These are phyloP conservation scores for Penicillium griseofulvum DNA, from an alignment of 2,329 filamentous ascomycete genomes.

Conservation along the genomic window DNA sequence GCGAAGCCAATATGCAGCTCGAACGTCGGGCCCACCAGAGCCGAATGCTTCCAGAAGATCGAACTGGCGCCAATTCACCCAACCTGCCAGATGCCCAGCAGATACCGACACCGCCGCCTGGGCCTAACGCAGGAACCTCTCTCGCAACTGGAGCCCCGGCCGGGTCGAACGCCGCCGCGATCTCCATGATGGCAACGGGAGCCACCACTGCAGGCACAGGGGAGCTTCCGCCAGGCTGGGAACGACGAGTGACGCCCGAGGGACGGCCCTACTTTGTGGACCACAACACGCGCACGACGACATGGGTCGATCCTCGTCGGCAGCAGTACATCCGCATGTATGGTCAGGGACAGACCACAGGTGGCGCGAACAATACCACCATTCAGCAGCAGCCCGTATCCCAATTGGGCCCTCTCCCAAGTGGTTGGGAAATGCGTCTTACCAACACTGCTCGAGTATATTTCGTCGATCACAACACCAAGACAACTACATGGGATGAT, in stretches of 20 bases:
- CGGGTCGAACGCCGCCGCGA: slow-evolving; percentile 52
- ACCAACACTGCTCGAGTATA: slow-evolving; percentile 98
- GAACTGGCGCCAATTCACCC: slow-evolving; percentile 89
- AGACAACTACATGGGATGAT: slow-evolving; percentile 99
- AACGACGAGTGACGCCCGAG: slow-evolving; percentile 92
- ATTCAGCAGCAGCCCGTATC: slow-evolving; percentile 98
- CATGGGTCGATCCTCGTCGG: slow-evolving; percentile 94
- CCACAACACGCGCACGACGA: slow-evolving; percentile 96
- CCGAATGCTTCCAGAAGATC: slow-evolving; percentile 89
- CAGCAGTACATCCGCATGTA: slow-evolving; percentile 99
- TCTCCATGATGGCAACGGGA: slow-evolving; percentile 91
- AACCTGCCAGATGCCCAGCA: slow-evolving; percentile 58
- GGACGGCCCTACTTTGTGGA: slow-evolving; percentile 96
- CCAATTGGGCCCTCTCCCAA: slow-evolving; percentile 89
- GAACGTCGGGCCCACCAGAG: slow-evolving; percentile 94
- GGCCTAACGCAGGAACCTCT: slow-evolving; percentile 28
- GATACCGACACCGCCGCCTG: slow-evolving; percentile 48
- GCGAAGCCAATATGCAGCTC: slow-evolving; percentile 87
- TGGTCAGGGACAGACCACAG: slow-evolving; percentile 67
- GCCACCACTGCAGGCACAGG: slow-evolving; percentile 92
- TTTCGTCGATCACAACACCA: slow-evolving; percentile 99
- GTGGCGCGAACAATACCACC: slow-evolving; percentile 65
- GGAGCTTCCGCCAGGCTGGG: slow-evolving; percentile 93
- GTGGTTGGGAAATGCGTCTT: slow-evolving; percentile 98
- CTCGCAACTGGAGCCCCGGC: slow-evolving; percentile 39